phyloP scores from a whole-genome alignment of 768 basidiomycete species.

The Termitomyces sp. region DNA sequence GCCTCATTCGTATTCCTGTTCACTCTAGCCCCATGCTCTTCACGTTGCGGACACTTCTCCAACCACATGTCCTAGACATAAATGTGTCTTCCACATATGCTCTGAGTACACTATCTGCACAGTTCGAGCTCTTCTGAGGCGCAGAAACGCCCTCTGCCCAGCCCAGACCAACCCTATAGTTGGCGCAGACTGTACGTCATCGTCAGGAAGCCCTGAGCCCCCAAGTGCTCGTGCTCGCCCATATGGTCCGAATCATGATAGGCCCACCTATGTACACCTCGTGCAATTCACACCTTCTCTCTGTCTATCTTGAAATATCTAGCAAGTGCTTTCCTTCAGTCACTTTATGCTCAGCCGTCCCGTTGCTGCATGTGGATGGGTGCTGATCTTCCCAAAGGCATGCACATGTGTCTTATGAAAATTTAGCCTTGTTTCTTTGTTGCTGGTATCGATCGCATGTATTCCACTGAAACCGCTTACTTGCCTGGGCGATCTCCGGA shows the following conservation, averaged over 20 bases:
- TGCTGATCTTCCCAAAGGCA: constrained; percentile 7
- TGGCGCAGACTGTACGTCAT: constrained; percentile 7
- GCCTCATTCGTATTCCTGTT: constrained; percentile 15
- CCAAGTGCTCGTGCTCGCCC: constrained; percentile 4
- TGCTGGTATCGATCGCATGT: background rate
- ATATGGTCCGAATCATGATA: constrained; percentile 5
- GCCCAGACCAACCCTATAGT: background rate
- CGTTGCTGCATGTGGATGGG: background rate
- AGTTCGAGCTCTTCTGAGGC: background rate
- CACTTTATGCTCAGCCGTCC: background rate
- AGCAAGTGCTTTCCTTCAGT: too few relatives aligned
- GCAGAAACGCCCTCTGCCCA: constrained; percentile 2
- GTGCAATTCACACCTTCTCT: constrained; percentile 2
- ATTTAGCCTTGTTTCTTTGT: background rate
- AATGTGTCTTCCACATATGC: background rate
- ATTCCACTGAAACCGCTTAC: background rate
- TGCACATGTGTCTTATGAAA: constrained; percentile 1
- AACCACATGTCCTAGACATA: constrained; percentile 10
- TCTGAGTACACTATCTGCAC: background rate
- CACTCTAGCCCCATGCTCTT: constrained; percentile 9
- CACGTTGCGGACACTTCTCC: constrained; percentile 13
- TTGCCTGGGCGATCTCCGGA: background rate
- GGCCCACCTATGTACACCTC: background rate
- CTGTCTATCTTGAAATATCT: constrained; percentile 1
- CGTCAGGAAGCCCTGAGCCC: background rate